These are phyloP conservation scores for Zopfia rhizophila DNA, from an alignment of 2,329 filamentous ascomycete genomes.

Conservation along the genomic window DNA sequence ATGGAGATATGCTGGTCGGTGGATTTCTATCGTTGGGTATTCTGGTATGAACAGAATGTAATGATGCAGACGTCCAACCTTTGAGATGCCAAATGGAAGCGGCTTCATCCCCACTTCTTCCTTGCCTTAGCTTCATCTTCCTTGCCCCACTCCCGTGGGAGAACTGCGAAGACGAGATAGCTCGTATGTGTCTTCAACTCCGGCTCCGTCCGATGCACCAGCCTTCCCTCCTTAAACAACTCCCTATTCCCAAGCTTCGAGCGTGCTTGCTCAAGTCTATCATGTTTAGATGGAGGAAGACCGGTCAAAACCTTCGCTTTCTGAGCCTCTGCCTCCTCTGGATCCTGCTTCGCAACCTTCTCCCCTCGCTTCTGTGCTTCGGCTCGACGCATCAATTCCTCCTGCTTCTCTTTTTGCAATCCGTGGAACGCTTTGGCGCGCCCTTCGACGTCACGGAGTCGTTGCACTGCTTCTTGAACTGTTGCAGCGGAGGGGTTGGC, in stretches of 20 bases:
- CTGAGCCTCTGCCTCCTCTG: conserved; percentile 36
- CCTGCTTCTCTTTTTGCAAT: conserved; percentile 51
- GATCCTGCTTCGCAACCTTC: conserved; percentile 37
- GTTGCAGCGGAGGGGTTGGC: conserved; percentile 75
- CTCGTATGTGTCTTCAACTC: conserved; percentile 97
- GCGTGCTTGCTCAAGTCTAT: conserved; percentile 39
- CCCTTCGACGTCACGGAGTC: conserved; percentile 78
- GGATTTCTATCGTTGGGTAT: too few species aligned
- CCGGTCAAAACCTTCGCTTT: conserved; percentile 32
- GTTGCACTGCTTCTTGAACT: conserved; percentile 80
- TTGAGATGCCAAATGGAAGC: too few species aligned
- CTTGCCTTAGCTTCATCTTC: conserved; percentile 78
- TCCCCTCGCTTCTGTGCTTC: conserved; percentile 45
- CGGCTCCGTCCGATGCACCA: conserved; percentile 83
- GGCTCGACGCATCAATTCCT: conserved; percentile 56
- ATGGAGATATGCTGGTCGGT: too few species aligned
- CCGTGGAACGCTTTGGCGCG: conserved; percentile 73
- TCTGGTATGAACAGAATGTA: too few species aligned
- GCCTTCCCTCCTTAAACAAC: conserved; percentile 76
- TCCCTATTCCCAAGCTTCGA: conserved; percentile 44
- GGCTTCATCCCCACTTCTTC: conserved; percentile 53
- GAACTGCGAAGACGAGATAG: conserved; percentile 92
- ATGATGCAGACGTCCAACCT: too few species aligned
- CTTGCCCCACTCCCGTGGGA: conserved; percentile 86
- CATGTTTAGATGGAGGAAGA: conserved; percentile 42